A percentile compares a stretch with the other conserved stretches of the same genome.
Conservation (phyloP, 1,284 basidiomycete genomes). For the Ceratobasidium sp. region DNA sequence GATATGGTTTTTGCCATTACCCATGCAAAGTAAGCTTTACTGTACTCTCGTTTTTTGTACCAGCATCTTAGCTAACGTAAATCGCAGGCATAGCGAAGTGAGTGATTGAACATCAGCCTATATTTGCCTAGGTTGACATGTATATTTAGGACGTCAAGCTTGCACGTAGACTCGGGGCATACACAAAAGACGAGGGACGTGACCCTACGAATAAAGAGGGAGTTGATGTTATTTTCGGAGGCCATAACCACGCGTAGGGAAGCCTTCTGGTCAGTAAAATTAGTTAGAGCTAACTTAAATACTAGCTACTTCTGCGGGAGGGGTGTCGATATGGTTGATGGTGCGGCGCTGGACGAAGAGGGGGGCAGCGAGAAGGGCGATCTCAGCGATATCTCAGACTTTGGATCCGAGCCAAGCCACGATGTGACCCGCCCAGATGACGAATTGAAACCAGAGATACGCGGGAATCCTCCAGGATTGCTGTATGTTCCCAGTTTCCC, state of each 20-base stretch:
- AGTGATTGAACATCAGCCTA: conserved; percentile 48
- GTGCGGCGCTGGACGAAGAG: too few species aligned
- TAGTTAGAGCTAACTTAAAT: too few species aligned
- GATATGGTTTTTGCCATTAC: conserved; percentile 87
- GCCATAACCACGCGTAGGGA: conserved; percentile 88
- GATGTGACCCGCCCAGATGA: too few species aligned
- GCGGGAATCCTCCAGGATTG: too few species aligned
- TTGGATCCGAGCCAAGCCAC: too few species aligned
- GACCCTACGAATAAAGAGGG: conserved; percentile 71
- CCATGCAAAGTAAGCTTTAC: conserved; percentile 70
- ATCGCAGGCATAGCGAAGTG: conserved; percentile 71
- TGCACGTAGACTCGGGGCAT: conserved; percentile 71
- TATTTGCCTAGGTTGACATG: neutral
- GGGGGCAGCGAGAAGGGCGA: too few species aligned
- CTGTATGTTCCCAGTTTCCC: too few species aligned
- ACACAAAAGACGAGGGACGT: conserved; percentile 70
- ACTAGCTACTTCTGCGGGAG: too few species aligned
- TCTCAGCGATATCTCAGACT: too few species aligned
- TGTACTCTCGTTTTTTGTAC: neutral
- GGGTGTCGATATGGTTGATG: too few species aligned
- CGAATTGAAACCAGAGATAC: too few species aligned
- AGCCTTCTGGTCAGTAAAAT: too few species aligned
- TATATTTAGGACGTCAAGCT: conserved; percentile 73
- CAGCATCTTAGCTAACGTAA: neutral
- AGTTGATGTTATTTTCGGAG: conserved; percentile 87